Conservation (phyloP, 352 stramenopile genomes). For the Phytopythium helicoides region DNA sequence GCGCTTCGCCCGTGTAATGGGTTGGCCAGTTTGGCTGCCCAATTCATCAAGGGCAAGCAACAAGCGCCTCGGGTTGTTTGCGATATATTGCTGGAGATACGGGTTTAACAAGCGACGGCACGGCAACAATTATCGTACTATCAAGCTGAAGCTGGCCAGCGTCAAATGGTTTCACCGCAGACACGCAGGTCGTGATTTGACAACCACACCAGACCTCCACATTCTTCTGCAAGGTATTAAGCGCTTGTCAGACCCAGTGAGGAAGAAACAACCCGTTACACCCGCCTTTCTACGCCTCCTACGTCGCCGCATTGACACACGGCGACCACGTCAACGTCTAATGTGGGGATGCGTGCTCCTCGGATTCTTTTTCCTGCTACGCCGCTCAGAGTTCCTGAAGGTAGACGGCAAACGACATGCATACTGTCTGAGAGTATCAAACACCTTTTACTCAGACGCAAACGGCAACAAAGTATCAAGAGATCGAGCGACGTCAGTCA, state of each 20-base stretch:
- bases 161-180: conserved; percentile 17
- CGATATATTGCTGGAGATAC: conserved; percentile 15
- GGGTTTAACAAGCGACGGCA: conserved; percentile 8
- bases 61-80: conserved; percentile 4
- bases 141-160: conserved; percentile 17
- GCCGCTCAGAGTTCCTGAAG: conserved; percentile 13
- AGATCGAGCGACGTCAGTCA: conserved; percentile 7
- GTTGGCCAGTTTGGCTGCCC: not conserved
- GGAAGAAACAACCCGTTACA: conserved; percentile 23
- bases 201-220: conserved; percentile 3
- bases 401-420: not conserved
- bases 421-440: conserved; percentile 10
- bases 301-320: not conserved
- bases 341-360: conserved; percentile 21
- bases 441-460: conserved; percentile 13
- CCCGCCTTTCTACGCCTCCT: conserved; percentile 16
- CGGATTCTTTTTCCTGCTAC: conserved; percentile 23
- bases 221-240: conserved; percentile 19
- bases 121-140: conserved; percentile 14
- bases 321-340: conserved; percentile 9
- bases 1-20: not conserved
- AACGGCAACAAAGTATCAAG: not conserved
- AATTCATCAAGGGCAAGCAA: not conserved
- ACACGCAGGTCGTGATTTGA: conserved; percentile 5
- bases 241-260: conserved; percentile 10